These are phyloP conservation scores for Boletales sp. DNA, from an alignment of 768 basidiomycete species.

Conservation along the genomic window DNA sequence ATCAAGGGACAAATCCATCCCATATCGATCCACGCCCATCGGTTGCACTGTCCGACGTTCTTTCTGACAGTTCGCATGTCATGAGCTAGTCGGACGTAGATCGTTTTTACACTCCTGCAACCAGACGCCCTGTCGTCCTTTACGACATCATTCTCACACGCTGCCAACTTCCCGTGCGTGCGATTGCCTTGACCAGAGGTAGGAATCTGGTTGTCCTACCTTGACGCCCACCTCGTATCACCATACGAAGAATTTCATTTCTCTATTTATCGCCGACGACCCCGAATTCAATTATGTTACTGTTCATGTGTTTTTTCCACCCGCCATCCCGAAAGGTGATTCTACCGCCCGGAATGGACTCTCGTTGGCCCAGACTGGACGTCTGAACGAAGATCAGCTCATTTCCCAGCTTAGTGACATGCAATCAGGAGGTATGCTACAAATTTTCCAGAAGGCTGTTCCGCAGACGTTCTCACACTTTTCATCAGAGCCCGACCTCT, in stretches of 20 bases:
- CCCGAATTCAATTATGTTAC: slow-evolving; percentile 7
- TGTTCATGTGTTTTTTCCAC: slow-evolving; percentile 10
- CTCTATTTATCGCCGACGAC: too few relatives aligned
- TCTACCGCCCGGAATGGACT: background rate
- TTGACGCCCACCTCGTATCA: too few relatives aligned
- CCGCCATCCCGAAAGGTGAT: background rate
- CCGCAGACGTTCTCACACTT: slow-evolving; percentile 34
- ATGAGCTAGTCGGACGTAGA: slow-evolving; percentile 6
- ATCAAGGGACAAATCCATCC: background rate
- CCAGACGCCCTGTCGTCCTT: too few relatives aligned
- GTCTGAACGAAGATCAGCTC: too few relatives aligned
- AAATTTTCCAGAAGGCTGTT: background rate
- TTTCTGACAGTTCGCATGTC: slow-evolving; percentile 3
- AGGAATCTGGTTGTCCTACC: too few relatives aligned
- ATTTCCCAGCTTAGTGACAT: slow-evolving; percentile 2
- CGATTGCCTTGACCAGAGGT: too few relatives aligned
- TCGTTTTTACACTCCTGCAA: slow-evolving; percentile 4
- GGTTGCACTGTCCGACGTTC: too few relatives aligned
- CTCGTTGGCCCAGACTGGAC: background rate
- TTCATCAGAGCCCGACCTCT: slow-evolving; percentile 37
- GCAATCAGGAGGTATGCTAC: background rate
- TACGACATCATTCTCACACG: too few relatives aligned
- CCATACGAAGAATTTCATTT: too few relatives aligned
- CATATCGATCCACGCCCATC: background rate
- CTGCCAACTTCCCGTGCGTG: too few relatives aligned